A percentile compares a stretch with the other conserved stretches of the same genome.
Conservation (phyloP, 148 eudicot species). For the Vaccinium darrowii region DNA sequence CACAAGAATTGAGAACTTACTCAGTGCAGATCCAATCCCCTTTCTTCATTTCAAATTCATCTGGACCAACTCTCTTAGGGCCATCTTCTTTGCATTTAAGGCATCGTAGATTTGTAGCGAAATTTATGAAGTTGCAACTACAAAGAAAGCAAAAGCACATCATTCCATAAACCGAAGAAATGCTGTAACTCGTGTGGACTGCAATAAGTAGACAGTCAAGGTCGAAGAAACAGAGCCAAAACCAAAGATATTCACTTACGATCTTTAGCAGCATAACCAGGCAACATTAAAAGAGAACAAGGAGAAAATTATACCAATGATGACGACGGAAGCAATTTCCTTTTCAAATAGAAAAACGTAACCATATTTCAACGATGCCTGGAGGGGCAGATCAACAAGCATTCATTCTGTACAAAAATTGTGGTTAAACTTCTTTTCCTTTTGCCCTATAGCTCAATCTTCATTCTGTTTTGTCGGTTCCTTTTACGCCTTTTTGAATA, state of each 20-base stretch:
- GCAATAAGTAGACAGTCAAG: neutral
- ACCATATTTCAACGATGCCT: no score
- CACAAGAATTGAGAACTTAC: slow-evolving; percentile 36
- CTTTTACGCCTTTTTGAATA: neutral
- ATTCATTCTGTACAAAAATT: neutral
- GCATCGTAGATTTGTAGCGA: slow-evolving; percentile 38
- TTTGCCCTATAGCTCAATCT: neutral
- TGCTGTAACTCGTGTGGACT: neutral
- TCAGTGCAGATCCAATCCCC: slow-evolving; percentile 61
- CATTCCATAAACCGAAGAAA: neutral
- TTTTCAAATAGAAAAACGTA: neutral
- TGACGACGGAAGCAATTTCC: neutral
- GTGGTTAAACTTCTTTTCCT: neutral
- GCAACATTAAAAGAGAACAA: neutral
- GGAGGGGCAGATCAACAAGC: no score
- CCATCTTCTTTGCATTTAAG: slow-evolving; percentile 45
- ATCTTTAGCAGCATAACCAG: neutral
- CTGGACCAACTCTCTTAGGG: slow-evolving; percentile 29
- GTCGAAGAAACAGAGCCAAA: neutral
- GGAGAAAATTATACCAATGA: neutral
- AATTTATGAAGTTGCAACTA: slow-evolving; percentile 53
- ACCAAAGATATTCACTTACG: neutral
- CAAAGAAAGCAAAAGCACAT: slow-evolving; percentile 11
- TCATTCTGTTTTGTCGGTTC: neutral
- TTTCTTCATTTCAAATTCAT: slow-evolving; percentile 37